Percentiles rank a stretch among this genome's conserved stretches.
Conservation (phyloP, 129 eudicot species). For the Helianthus annuus region HanXRQr2.0-SUNRISE NC_035442.2:11876925-11877424, state of each 20-base stretch:
- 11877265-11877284: neutral
- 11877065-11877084: neutral
- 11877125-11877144: neutral
- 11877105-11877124: neutral
- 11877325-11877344: neutral
- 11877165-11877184: neutral
- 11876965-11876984: neutral
- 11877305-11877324: neutral
- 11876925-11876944: no score
- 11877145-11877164: neutral
- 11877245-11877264: neutral
- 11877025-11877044: neutral
- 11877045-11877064: neutral
- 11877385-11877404: constrained; percentile 15
- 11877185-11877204: neutral
- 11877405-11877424: constrained; percentile 28
- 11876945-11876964: no score
- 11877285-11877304: neutral
- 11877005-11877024: neutral
- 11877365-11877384: constrained; percentile 1
- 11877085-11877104: neutral
- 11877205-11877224: neutral
- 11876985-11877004: neutral
- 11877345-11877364: neutral
- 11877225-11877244: neutral